Conservation (phyloP, 2,329 filamentous ascomycete genomes). For the Exophiala bonariae region DNA sequence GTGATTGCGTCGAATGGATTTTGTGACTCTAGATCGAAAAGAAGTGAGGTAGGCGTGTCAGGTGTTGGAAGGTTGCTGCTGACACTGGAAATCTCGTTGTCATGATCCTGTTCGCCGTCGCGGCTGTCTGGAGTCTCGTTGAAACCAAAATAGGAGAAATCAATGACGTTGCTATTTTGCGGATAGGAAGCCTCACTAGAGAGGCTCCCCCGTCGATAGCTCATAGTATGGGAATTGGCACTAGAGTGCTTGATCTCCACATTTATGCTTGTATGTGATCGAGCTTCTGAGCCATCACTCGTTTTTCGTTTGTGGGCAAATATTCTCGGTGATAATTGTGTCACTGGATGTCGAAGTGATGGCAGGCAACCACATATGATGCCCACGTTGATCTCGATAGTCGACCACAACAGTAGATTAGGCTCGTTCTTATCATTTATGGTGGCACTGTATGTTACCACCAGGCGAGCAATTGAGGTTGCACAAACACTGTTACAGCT, state of each 20-base stretch:
- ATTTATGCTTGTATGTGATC: conserved; percentile 1
- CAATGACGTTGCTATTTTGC: not conserved
- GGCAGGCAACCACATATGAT: conserved; percentile 44
- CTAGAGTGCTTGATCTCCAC: not conserved
- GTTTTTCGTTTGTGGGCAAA: not conserved
- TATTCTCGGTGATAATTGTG: conserved; percentile 9
- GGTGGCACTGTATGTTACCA: conserved; percentile 10
- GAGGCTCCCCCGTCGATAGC: not conserved
- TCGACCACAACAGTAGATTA: conserved; percentile 44
- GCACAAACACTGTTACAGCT: conserved; percentile 12
- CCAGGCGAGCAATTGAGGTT: conserved; percentile 18
- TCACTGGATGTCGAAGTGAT: conserved; percentile 13
- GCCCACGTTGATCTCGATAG: conserved; percentile 43
- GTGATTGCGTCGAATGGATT: not conserved
- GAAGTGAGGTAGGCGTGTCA: not conserved
- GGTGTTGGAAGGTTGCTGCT: not conserved
- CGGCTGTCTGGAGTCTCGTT: too few relatives aligned
- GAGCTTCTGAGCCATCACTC: not conserved
- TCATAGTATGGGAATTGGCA: not conserved
- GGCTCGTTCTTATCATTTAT: conserved; percentile 6
- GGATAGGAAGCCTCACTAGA: not conserved
- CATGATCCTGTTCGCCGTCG: not conserved
- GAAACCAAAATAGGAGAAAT: not conserved
- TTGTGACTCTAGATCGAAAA: conserved; percentile 2
- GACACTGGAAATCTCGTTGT: not conserved